Base-by-base conservation (phyloP, 2,329 filamentous ascomycete species). In the Phialophora macrospora region DNA sequence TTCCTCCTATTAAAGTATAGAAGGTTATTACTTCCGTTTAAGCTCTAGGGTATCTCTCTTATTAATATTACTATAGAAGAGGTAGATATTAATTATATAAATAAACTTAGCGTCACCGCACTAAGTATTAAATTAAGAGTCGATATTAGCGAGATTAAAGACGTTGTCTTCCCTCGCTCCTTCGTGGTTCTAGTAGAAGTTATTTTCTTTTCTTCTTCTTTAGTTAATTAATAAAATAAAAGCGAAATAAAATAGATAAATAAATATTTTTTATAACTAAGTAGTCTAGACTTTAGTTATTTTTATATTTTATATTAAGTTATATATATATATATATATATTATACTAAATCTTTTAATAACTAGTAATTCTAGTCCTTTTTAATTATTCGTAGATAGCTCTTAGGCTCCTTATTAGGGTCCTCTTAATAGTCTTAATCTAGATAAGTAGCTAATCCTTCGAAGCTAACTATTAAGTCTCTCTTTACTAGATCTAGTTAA, bases 1-100 rank as follows among this genome's bases (percentile, higher is more conserved):
- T 56, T 56, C 14, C 20, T 38, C 12, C 54, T 24, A 41, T 56
- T 56, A n/a, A 56, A 56, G 54, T 17, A 56, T 20, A 22, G 30
- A 38, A 34, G 54, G 9, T 56, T 56, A 41, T 56, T 30, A 11
- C 30, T 34, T 22, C 54, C 9, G 14, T 56, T 24, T 9, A 24
- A 56, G 9, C 54, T 41, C 32, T 12, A 56, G 11, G 9, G 32
- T 44, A 57, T 34, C 32, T 57, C 34, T 14, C 22, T 9, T 24
- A 28, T 57, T 12, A 22, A 52, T 26, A 52, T 24, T 20, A 52
- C 26, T n/a, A 22, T 52, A 24, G 9, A 20, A 11, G 26, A 20
- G 22, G 48, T 22, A 14, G 4, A 7, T 52, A 52, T 22, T 51
- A 51, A 51, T 20, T 20, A 24, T 24, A 17, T 24, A 24, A 22